Evolutionary conservation across 1,284 basidiomycete species (phyloP).

Genomic region (Ceratobasidium sp.): DNA sequence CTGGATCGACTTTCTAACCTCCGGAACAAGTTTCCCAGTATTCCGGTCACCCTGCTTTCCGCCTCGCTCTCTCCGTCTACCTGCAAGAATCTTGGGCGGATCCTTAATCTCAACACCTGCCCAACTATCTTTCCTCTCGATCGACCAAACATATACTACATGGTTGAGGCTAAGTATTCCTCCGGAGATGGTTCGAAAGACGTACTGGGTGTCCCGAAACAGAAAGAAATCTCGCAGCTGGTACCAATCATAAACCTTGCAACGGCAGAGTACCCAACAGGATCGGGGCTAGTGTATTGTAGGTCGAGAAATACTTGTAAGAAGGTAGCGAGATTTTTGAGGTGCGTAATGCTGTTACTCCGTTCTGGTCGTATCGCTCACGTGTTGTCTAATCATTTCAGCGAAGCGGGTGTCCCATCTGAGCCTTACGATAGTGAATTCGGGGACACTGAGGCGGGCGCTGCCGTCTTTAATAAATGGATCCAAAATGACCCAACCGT

Average conservation of each 20-base stretch:
- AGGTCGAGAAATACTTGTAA: slow-evolving; percentile 7
- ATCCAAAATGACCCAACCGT: slow-evolving; percentile 12
- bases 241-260: slow-evolving; percentile 8
- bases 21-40: slow-evolving; percentile 13
- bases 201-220: background rate
- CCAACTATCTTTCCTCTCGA: slow-evolving; percentile 25
- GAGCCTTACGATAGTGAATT: slow-evolving; percentile 19
- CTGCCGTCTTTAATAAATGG: background rate
- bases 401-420: background rate
- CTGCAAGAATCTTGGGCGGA: background rate
- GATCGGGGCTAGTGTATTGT: slow-evolving; percentile 26
- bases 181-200: slow-evolving; percentile 20
- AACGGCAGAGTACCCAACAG: background rate
- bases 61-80: slow-evolving; percentile 31
- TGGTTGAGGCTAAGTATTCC: slow-evolving; percentile 3
- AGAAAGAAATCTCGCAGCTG: slow-evolving; percentile 15
- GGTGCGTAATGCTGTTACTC: background rate
- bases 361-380: no score
- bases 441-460: background rate
- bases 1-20: slow-evolving; percentile 1
- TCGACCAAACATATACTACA: slow-evolving; percentile 30
- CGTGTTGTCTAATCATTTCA: no score
- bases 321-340: slow-evolving; percentile 21
- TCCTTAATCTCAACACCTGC: background rate
- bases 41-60: slow-evolving; percentile 24